Evolutionary conservation across 805 yeast species (phyloP), one percentile per base, ranked within the genome.

Genomic region (Wickerhamomyces xylosicus): DNA sequence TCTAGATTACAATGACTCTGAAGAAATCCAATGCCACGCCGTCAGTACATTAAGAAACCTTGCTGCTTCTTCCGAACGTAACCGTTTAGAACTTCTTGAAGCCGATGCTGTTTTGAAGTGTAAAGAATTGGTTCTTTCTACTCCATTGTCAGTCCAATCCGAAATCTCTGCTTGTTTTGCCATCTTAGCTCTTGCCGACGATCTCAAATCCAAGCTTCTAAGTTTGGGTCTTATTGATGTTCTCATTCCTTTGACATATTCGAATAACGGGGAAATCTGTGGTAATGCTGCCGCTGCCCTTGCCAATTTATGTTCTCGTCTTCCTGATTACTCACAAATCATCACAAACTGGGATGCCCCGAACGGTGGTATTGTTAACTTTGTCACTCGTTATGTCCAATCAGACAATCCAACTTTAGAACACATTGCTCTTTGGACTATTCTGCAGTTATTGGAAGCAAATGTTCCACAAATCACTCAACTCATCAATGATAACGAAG

Each of bases 271-370:
- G 42, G 98, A 94, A 62, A 97, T 92, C 15, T 92, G 95, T 59
- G 98, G 98, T 41, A 92, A 92, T 61, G 84, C 95, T 2, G 98
- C 97, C 14, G 98, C 98, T 29, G 97, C 98, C 2, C 71, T 92
- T 48, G 98, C 98, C 22, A 92, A 92, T 57, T 67, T 92, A 50
- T 86, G 96, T 49, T 87, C 97, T 4, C 77, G 96, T 62, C 85
- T 90, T 29, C 74, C 74, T 50, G 89, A 85, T 50, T 89, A 89
- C 60, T 72, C 78, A 42, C 79, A 80, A 47, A 85, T 92, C 44
- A 70, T 86, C 41, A 72, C 75, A 39, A 72, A 79, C 47, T 92
- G 97, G 94, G 66, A 72, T 18, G 66, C 66, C 42, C 95, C 95
- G 33, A 74, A 72, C 37, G 87, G 85, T 43, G 97, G 97, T 41